Evolutionary conservation across 2,329 filamentous ascomycete species (phyloP).

Genomic region (Zymoseptoria brevis): DNA sequence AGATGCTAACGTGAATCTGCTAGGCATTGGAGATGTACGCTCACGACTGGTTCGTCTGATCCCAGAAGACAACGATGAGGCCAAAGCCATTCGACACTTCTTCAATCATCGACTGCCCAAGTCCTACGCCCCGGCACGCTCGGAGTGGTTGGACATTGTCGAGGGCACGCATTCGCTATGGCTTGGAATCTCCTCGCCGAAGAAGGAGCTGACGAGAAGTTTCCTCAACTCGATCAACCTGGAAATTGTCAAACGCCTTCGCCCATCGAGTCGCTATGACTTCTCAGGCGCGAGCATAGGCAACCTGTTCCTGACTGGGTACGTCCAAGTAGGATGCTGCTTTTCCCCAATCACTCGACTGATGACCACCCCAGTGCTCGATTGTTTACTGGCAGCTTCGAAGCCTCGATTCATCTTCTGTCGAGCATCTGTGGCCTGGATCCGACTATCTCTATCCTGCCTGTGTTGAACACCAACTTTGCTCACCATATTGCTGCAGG

Average conservation of each 20-base stretch:
- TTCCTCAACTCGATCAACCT: constrained; percentile 44
- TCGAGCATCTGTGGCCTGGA: constrained; percentile 81
- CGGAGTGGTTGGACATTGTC: constrained; percentile 83
- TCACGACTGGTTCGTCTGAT: constrained; percentile 76
- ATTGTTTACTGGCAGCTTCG: constrained; percentile 85
- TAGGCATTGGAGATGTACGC: constrained; percentile 64
- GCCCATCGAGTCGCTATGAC: constrained; percentile 42
- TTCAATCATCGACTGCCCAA: constrained; percentile 80
- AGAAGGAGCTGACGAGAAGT: constrained; percentile 45
- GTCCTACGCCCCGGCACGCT: constrained; percentile 52
- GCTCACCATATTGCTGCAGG: constrained; percentile 88
- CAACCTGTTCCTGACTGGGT: constrained; percentile 45
- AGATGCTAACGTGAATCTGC: constrained; percentile 5
- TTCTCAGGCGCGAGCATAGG: constrained; percentile 45
- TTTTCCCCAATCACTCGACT: constrained; percentile 22
- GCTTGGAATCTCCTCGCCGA: constrained; percentile 45
- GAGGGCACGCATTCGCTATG: constrained; percentile 74
- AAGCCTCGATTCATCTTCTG: constrained; percentile 84
- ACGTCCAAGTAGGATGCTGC: constrained; percentile 20
- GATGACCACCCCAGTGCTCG: constrained; percentile 54
- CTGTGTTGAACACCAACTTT: constrained; percentile 91
- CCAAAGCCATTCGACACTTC: constrained; percentile 66
- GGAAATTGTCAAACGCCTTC: constrained; percentile 41
- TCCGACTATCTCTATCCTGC: constrained; percentile 67
- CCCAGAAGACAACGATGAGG: constrained; percentile 56